Evolutionary conservation across 1,284 basidiomycete genomes (phyloP), one percentile per base, ranked within the genome.

Genomic region (Cutaneotrichosporon arboriforme): DNA sequence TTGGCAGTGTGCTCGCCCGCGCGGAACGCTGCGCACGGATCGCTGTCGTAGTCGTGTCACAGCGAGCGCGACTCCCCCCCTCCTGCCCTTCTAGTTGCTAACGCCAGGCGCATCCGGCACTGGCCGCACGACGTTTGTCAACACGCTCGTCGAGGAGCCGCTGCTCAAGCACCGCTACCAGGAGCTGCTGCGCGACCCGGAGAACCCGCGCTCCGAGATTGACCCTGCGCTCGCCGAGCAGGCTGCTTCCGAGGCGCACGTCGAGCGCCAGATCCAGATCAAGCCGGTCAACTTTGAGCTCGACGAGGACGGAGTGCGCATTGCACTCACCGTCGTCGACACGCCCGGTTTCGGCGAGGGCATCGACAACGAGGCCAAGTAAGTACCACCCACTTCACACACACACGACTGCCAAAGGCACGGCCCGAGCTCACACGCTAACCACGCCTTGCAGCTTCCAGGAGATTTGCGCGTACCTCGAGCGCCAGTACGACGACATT

Each of bases 401-500:
- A 31, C 7, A n/a, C n/a, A n/a, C n/a, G n/a, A n/a, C n/a, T n/a
- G n/a, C n/a, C 20, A 15, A 17, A n/a, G 13, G 35, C 31, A 12
- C 15, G 21, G 22, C 33, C 34, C 8, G 17, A 22, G 49, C 40
- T 14, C 49, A 37, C 15, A 21, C 45, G n/a, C 17, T 31, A 14
- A 7, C 54, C n/a, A n/a, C n/a, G 33, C 4, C 15, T 33, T 17
- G 10, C 63, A 94, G 91, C 55, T 96, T 96, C 78, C 86, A 89
- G 70, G 94, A 97, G 76, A 98, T 99, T 64, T 87, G 94, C 52
- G 89, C 89, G 59, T 85, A 98, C 78, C 86, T 99, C 59, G 96
- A 99, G 76, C 87, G 94, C 58, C 94, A 98, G 84, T 98, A 98
- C 78, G 96, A 98, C 65, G 94, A 98, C 68, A 97, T 98, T 74